Evolutionary conservation across 176 grass and related monocot genomes (phyloP).

Genomic region (Pharus latifolius): DNA sequence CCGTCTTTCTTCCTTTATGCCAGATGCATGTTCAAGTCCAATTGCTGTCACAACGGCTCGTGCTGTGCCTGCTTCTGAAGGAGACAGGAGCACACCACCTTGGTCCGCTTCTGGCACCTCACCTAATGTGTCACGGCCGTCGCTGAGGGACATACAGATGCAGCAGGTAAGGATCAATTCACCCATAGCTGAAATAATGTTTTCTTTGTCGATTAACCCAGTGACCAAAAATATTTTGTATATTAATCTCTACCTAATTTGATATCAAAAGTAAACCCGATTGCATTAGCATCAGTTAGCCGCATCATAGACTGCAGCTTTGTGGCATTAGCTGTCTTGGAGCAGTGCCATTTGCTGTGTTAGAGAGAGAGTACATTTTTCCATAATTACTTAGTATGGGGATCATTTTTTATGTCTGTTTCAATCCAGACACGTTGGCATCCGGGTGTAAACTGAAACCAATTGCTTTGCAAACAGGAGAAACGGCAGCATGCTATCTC

Average conservation of each 20-base stretch:
- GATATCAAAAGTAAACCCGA: too few relatives aligned
- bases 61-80: conserved; percentile 38
- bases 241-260: too few relatives aligned
- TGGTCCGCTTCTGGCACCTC: conserved; percentile 77
- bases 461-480: conserved; percentile 37
- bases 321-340: too few relatives aligned
- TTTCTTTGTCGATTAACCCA: background rate
- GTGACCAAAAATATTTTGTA: too few relatives aligned
- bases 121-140: conserved; percentile 53
- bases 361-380: too few relatives aligned
- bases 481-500: conserved; percentile 54
- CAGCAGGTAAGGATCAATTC: conserved; percentile 59
- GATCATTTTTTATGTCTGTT: too few relatives aligned
- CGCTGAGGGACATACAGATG: conserved; percentile 93
- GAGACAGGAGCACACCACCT: conserved; percentile 66
- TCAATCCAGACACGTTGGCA: too few relatives aligned
- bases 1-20: conserved; percentile 62
- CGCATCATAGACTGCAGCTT: too few relatives aligned
- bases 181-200: background rate
- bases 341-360: too few relatives aligned
- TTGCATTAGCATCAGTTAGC: too few relatives aligned
- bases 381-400: too few relatives aligned
- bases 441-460: background rate
- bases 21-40: conserved; percentile 39
- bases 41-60: conserved; percentile 39